Evolutionary conservation across 305 asterid genomes (phyloP).

Genomic region (Ajuga reptans): DNA sequence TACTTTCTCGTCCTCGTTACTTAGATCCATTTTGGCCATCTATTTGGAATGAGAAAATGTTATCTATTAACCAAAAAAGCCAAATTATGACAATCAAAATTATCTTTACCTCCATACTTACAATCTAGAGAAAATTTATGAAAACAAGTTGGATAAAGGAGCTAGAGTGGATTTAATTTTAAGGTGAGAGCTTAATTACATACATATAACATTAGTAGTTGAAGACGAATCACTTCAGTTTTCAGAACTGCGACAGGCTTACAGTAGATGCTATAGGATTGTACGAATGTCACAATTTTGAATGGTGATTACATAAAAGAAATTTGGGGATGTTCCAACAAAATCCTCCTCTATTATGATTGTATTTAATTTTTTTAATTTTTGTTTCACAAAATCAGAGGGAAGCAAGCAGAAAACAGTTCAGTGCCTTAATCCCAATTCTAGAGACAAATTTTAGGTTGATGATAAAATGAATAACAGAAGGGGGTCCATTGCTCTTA

Average conservation of each 20-base stretch:
- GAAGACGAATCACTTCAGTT: neutral
- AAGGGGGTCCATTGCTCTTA: neutral
- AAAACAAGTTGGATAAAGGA: neutral
- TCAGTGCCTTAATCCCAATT: neutral
- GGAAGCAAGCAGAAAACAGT: neutral
- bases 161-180: neutral
- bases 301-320: neutral
- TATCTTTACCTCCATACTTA: slow-evolving; percentile 3
- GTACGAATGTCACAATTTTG: neutral
- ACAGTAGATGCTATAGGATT: neutral
- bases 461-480: neutral
- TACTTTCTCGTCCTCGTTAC: slow-evolving; percentile 76
- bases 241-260: neutral
- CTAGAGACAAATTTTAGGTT: neutral
- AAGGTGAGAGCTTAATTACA: neutral
- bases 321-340: neutral
- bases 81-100: neutral
- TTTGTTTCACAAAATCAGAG: neutral
- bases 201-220: slow-evolving; percentile 2
- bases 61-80: slow-evolving; percentile 5
- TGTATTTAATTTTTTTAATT: neutral
- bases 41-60: slow-evolving; percentile 22
- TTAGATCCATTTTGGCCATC: slow-evolving; percentile 98
- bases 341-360: neutral
- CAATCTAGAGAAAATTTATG: neutral